Evolutionary conservation across 306 rosid species (phyloP), one percentile per base, ranked within the genome.

Genomic region (Myrica gale): DNA sequence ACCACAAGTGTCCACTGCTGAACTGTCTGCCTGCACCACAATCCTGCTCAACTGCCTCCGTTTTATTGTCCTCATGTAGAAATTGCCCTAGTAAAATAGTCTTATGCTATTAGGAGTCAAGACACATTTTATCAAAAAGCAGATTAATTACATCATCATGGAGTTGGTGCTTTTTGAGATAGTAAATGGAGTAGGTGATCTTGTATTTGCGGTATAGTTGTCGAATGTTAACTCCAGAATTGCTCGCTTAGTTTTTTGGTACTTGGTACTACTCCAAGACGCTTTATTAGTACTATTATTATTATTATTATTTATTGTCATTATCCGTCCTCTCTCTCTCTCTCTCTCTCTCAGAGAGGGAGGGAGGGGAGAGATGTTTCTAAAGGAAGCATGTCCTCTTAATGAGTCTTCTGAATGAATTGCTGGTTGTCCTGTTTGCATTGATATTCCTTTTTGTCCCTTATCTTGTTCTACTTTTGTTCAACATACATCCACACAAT

Each of bases 171-270:
- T 65, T 65, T 4, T 17, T 41, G 42, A 37, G 70, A 42, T 41
- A 65, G 37, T 15, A 47, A 51, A 47, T 67, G 51, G 73, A 69
- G 73, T 69, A 23, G 57, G 73, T 69, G 32, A 11, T n/a, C 13
- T 68, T 12, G 21, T 15, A 16, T 45, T 62, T 39, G 1, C 37
- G 11, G 41, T 39, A 12, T 41, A 16, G 70, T 37, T 65, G 43
- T 15, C 47, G 13, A 32, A 23, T 47, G 11, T 48, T 10, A 21
- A 23, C 55, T 45, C 9, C 17, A 46, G 12, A 48, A 50, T 45
- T 39, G 41, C 32, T 42, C 16, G 13, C 26, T 12, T 7, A 5
- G 43, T 48, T 48, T 9, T 47, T 26, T 17, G 21, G 20, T 20
- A 11, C 12, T 4, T 66, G 70, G 17, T 66, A 41, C 58, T 48